These are phyloP conservation scores for Sphaerulina musiva DNA, from an alignment of 2,329 filamentous ascomycete genomes.

Conservation along the genomic window DNA sequence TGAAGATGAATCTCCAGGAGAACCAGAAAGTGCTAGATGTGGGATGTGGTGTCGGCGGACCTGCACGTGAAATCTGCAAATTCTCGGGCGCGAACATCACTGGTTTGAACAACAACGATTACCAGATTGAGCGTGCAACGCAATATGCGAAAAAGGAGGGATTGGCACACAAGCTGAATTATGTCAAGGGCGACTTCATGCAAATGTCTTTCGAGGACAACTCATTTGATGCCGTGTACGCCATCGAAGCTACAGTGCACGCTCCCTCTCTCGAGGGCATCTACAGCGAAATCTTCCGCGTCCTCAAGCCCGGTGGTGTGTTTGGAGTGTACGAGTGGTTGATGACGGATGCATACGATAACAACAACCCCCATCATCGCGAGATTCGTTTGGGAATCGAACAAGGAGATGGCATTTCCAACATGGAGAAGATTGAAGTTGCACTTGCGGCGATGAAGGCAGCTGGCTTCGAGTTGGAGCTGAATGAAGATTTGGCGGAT, in stretches of 20 bases:
- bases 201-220: constrained; percentile 94
- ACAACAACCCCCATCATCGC: constrained; percentile 76
- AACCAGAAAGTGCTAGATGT: constrained; percentile 90
- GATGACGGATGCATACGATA: constrained; percentile 94
- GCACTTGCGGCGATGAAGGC: constrained; percentile 75
- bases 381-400: constrained; percentile 91
- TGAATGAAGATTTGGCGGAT: constrained; percentile 80
- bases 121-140: constrained; percentile 93
- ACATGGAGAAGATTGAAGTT: constrained; percentile 86
- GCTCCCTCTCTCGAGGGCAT: constrained; percentile 85
- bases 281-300: constrained; percentile 89
- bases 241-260: constrained; percentile 94
- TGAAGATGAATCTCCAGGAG: constrained; percentile 77
- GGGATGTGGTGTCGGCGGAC: constrained; percentile 92
- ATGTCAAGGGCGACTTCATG: constrained; percentile 97
- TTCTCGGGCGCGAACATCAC: constrained; percentile 86
- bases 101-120: constrained; percentile 98
- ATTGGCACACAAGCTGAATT: constrained; percentile 70
- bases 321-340: constrained; percentile 99
- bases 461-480: constrained; percentile 77
- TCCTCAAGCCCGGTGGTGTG: constrained; percentile 88
- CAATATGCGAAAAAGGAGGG: constrained; percentile 76
- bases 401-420: constrained; percentile 91
- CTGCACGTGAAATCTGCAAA: constrained; percentile 90
- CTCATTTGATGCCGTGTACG: constrained; percentile 89